Percentiles rank a stretch among this genome's conserved stretches.
Evolutionary conservation across 179 eudicot genomes (phyloP).

Genomic region (Silene noctiflora): DNA sequence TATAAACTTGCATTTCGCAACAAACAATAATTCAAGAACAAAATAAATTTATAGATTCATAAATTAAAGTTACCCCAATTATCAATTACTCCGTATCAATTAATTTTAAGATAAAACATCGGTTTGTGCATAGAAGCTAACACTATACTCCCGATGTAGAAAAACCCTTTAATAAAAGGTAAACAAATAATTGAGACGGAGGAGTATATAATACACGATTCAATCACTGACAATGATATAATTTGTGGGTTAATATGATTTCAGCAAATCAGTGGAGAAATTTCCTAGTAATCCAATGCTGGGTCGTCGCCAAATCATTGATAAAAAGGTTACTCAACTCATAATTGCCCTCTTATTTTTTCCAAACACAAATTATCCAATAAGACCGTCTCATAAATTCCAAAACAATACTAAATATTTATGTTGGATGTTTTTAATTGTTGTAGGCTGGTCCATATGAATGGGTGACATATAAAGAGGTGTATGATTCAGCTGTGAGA

Average conservation of each 20-base stretch:
- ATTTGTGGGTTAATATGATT: slow-evolving; percentile 16
- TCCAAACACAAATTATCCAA: background rate
- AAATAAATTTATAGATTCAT: too few species aligned
- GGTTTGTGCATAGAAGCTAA: too few species aligned
- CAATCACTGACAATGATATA: background rate
- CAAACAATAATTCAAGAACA: too few species aligned
- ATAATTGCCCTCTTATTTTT: background rate
- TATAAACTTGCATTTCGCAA: too few species aligned
- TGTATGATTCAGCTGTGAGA: slow-evolving; percentile 47
- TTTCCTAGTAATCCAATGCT: slow-evolving; percentile 63
- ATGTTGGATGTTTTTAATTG: background rate
- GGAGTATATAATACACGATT: background rate
- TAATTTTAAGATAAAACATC: too few species aligned
- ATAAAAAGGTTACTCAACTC: slow-evolving; percentile 49
- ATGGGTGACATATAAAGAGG: slow-evolving; percentile 77
- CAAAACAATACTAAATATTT: background rate
- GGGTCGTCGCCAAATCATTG: slow-evolving; percentile 62
- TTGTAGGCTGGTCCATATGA: slow-evolving; percentile 69
- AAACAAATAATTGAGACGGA: background rate
- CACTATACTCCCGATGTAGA: too few species aligned
- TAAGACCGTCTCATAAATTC: background rate
- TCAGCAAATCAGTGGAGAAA: slow-evolving; percentile 67
- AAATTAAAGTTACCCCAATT: too few species aligned
- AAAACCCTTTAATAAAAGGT: background rate
- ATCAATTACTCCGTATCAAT: too few species aligned